phyloP scores from a whole-genome alignment of 2,329 filamentous ascomycete species.

The Stagonosporopsis tanaceti region DNA sequence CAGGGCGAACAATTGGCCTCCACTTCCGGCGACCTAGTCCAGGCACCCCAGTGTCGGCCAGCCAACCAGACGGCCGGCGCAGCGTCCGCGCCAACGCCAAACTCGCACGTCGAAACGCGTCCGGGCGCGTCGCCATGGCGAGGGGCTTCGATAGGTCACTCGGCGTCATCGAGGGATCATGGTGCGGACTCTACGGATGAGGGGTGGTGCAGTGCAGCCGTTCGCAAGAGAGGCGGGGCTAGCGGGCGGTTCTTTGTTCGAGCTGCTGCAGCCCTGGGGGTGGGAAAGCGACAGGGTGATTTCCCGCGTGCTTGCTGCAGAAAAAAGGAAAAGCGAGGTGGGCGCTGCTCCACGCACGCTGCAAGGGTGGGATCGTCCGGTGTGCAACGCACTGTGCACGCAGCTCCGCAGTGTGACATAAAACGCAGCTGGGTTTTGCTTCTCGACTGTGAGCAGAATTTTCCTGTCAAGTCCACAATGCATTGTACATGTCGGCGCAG shows the following conservation, averaged over 20 bases:
- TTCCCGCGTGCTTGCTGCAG: background rate
- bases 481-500: background rate
- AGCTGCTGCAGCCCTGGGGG: background rate
- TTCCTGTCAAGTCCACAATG: conserved; percentile 3
- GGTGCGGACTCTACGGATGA: background rate
- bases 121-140: conserved; percentile 21
- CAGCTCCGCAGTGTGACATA: conserved; percentile 13
- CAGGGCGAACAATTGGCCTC: background rate
- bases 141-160: conserved; percentile 4
- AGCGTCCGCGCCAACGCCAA: conserved; percentile 12
- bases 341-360: conserved; percentile 2
- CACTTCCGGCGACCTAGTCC: background rate
- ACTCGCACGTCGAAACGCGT: conserved; percentile 23
- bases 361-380: conserved; percentile 16
- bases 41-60: conserved; percentile 2
- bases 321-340: conserved; percentile 2
- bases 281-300: conserved; percentile 1
- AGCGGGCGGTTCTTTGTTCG: conserved; percentile 1
- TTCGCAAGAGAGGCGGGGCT: background rate
- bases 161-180: conserved; percentile 10
- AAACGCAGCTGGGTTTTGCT: conserved; percentile 3
- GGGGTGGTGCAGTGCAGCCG: background rate
- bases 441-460: conserved; percentile 6
- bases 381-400: conserved; percentile 9
- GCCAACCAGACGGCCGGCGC: conserved; percentile 5